These are phyloP conservation scores for Chalaropsis ovoidea DNA, from an alignment of 2,329 filamentous ascomycete species.

Conservation along the genomic window DNA sequence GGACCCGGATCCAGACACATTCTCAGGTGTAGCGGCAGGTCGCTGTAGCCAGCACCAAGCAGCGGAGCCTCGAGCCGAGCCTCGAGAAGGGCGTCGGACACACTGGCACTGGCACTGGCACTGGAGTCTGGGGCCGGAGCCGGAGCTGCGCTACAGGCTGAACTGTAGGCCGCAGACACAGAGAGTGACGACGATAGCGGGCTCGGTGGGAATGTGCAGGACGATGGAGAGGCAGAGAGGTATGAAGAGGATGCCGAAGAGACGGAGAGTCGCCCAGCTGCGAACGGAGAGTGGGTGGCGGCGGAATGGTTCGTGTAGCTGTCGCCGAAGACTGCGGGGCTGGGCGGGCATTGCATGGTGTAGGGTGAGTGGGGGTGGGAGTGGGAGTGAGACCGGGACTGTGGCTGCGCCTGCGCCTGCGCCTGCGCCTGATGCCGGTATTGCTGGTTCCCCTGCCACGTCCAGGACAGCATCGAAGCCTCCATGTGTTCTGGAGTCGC, in stretches of 20 bases:
- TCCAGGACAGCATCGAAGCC: not conserved
- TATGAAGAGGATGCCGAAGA: constrained; percentile 6
- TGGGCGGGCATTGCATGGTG: constrained; percentile 39
- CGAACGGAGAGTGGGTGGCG: not conserved
- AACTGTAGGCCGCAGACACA: not conserved
- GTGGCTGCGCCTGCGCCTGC: constrained; percentile 30
- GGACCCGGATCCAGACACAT: not conserved
- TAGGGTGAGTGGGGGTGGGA: constrained; percentile 26
- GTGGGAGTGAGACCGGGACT: constrained; percentile 33
- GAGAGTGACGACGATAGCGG: not conserved
- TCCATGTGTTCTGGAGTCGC: not conserved
- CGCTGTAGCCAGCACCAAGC: not conserved
- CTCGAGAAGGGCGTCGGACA: not conserved
- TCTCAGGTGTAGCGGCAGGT: not conserved
- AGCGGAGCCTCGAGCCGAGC: not conserved
- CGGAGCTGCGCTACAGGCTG: not conserved
- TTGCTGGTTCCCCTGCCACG: not conserved
- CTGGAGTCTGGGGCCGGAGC: not conserved
- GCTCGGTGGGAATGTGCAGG: constrained; percentile 29
- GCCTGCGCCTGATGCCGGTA: constrained; percentile 31
- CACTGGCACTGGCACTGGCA: not conserved
- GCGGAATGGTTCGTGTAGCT: constrained; percentile 25
- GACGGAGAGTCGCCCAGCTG: not conserved
- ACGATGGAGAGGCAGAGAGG: not conserved
- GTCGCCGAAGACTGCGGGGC: constrained; percentile 35